Conservation (phyloP, 31 red algal species). For the Asparagopsis taxiformis region DNA sequence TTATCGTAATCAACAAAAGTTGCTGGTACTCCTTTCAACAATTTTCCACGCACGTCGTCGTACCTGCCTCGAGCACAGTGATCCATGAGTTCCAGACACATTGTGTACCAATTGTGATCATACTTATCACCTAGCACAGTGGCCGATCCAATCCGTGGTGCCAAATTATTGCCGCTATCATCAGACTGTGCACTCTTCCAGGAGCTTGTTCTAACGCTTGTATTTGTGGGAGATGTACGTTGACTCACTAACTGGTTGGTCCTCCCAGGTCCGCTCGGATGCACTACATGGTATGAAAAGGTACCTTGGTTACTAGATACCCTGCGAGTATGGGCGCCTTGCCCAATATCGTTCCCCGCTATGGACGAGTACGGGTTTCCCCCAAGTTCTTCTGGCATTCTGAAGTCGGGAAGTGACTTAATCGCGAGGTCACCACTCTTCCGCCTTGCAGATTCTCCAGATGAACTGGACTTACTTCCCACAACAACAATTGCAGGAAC, state of each 20-base stretch:
- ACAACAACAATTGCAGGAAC: background rate
- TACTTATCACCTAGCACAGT: slow-evolving; percentile 15
- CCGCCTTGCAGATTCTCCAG: background rate
- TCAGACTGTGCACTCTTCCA: slow-evolving; percentile 34
- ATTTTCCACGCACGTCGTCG: slow-evolving; percentile 43
- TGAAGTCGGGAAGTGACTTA: background rate
- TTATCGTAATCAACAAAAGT: slow-evolving; percentile 87
- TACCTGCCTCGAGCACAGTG: slow-evolving; percentile 43
- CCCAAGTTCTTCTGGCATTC: background rate
- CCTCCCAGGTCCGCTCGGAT: background rate
- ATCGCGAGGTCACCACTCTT: background rate
- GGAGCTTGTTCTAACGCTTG: slow-evolving; percentile 15
- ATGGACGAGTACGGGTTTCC: background rate
- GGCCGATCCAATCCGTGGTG: background rate
- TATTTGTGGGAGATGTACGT: background rate
- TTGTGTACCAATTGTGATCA: slow-evolving; percentile 52
- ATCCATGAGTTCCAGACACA: slow-evolving; percentile 55
- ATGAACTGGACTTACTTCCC: background rate
- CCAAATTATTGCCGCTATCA: slow-evolving; percentile 32
- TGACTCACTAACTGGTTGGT: background rate
- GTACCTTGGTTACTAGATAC: background rate
- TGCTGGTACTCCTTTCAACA: slow-evolving; percentile 58
- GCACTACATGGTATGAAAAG: background rate
- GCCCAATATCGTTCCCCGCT: background rate
- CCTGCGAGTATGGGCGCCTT: background rate